These are phyloP conservation scores for Carex littledalei DNA, from an alignment of 176 grass and related monocot species.

Conservation along the genomic window DNA sequence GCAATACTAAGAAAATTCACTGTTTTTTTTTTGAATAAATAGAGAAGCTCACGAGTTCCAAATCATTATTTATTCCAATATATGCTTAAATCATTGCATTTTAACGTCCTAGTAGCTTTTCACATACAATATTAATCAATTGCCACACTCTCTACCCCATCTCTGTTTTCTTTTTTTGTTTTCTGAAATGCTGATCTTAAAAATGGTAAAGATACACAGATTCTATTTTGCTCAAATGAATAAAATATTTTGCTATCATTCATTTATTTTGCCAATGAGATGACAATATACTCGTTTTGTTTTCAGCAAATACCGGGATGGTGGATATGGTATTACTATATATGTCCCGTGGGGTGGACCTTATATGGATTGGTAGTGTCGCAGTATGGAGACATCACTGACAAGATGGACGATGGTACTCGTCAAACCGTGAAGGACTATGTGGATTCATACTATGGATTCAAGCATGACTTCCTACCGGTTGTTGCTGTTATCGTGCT, in stretches of 20 bases:
- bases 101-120: neutral
- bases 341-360: conserved; percentile 14
- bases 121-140: neutral
- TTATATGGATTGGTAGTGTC: conserved; percentile 16
- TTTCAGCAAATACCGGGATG: conserved; percentile 27
- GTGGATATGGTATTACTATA: conserved; percentile 28
- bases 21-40: neutral
- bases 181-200: neutral
- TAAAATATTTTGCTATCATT: neutral
- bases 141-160: neutral
- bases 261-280: neutral
- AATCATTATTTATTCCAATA: neutral
- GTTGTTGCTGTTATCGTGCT: conserved; percentile 19
- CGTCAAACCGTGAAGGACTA: conserved; percentile 9
- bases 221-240: neutral
- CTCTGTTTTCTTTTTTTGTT: neutral
- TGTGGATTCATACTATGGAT: conserved; percentile 11
- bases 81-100: no score
- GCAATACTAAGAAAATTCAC: neutral
- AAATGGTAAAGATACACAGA: neutral
- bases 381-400: conserved; percentile 11
- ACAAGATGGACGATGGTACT: neutral
- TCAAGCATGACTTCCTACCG: conserved; percentile 25
- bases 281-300: neutral
- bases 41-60: neutral